Conservation (phyloP, 805 yeast genomes). For the Clavispora asparagi region DNA sequence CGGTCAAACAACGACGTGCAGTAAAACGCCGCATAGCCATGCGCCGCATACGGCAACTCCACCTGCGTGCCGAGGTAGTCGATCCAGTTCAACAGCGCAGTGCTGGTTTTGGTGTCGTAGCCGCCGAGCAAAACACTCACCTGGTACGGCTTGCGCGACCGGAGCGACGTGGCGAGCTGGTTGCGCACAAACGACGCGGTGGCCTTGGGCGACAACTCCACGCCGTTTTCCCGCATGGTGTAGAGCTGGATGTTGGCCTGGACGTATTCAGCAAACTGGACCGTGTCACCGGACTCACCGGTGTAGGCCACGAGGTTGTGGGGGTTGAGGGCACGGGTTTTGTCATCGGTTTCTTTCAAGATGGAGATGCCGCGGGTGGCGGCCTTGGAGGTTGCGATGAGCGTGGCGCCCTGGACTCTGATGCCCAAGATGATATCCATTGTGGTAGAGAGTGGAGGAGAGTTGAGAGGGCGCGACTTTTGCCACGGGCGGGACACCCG, state of each 20-base stretch:
- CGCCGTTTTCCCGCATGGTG: constrained; percentile 72
- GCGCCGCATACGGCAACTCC: constrained; percentile 93
- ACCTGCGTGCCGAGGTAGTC: constrained; percentile 93
- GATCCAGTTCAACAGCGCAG: constrained; percentile 77
- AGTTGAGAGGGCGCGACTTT: constrained; percentile 10
- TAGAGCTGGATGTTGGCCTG: constrained; percentile 89
- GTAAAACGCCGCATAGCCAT: constrained; percentile 97
- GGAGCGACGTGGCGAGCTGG: constrained; percentile 78
- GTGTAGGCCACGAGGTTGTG: constrained; percentile 83
- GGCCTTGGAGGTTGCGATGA: constrained; percentile 92
- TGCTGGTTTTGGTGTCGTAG: constrained; percentile 51
- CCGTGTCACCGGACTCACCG: constrained; percentile 96
- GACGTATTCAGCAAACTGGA: constrained; percentile 89
- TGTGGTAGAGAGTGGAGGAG: constrained; percentile 1
- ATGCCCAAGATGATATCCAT: constrained; percentile 94
- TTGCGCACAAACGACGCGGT: constrained; percentile 85
- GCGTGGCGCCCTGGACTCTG: constrained; percentile 71
- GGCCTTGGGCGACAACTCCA: constrained; percentile 78
- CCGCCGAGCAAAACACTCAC: constrained; percentile 91
- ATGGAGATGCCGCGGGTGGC: constrained; percentile 87
- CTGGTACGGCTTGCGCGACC: constrained; percentile 91
- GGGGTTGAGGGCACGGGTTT: constrained; percentile 67
- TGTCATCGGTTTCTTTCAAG: constrained; percentile 72
- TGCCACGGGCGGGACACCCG: background rate
- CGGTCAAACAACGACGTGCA: constrained; percentile 85